phyloP scores from a whole-genome alignment of 2,329 filamentous ascomycete species.

The Colletotrichum chlorophyti region DNA sequence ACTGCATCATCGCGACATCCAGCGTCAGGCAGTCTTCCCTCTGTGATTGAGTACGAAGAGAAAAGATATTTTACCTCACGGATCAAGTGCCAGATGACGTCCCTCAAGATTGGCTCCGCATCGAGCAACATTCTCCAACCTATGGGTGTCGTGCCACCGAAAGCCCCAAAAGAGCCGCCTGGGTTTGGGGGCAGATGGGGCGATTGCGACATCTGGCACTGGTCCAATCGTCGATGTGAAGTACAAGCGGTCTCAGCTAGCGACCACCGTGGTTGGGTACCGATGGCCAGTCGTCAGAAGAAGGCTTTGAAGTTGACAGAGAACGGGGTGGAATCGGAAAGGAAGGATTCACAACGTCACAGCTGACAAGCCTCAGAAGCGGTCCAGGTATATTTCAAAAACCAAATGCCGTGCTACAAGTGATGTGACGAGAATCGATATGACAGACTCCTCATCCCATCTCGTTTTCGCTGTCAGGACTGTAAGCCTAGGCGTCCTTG shows the following conservation, averaged over 20 bases:
- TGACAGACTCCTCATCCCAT: no score
- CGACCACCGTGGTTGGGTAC: background rate
- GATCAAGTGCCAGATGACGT: conserved; percentile 7
- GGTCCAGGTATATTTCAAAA: background rate
- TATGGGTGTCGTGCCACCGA: conserved; percentile 1
- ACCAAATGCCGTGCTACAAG: background rate
- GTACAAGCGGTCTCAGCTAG: conserved; percentile 5
- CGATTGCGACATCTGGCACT: background rate
- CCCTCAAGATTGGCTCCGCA: conserved; percentile 5
- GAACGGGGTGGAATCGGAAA: background rate
- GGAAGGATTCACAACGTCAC: conserved; percentile 9
- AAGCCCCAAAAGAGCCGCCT: conserved; percentile 11
- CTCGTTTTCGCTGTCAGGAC: conserved; percentile 11
- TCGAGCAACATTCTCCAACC: conserved; percentile 8
- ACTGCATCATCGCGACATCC: background rate
- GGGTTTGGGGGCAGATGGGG: conserved; percentile 2
- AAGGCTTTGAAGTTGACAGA: background rate
- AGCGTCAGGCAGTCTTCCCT: conserved; percentile 3
- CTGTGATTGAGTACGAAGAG: conserved; percentile 4
- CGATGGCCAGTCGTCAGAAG: background rate
- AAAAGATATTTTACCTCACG: no score
- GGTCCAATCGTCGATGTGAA: background rate
- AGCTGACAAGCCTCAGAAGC: background rate
- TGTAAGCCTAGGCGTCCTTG: no score
- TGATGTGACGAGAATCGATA: no score